Base-by-base conservation (phyloP, 2,329 filamentous ascomycete species). In the Trichoderma pleuroti region DNA sequence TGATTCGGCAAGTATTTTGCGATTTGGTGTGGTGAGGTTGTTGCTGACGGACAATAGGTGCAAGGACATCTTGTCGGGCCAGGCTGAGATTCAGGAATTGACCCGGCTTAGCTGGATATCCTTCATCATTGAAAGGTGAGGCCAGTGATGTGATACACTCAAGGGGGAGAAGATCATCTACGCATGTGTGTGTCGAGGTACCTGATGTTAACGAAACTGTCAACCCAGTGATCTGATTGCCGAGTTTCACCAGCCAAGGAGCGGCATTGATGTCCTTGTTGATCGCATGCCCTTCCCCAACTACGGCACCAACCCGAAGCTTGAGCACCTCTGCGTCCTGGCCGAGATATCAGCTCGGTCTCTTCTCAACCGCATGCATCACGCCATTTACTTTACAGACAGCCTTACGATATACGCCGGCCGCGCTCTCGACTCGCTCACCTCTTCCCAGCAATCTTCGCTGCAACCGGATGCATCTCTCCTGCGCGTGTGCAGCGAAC, bases 321-420 rank as follows among this genome's bases (percentile, higher is more conserved):
- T 69, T 14, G 73, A 75, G 28, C 69, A 73, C 39, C 71, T 75
- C 9, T 73, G 67, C 21, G 72, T 72, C 4, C 66, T 76, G 18
- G 73, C 74, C 14, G 69, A 75, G 28, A 74, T 75, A 61, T 75
- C 75, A 2, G 72, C 71, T 8, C 73, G 75, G 5, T 72, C 71
- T 26, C 73, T 76, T 16, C 72, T 76, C 18, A 76, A 76, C 28
- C 73, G 75, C 7, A 76, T 76, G 24, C 75, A 76, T 60, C 75
- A 76, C 42, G 68, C 72, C 24, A 68, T 76, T 36, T 76, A 74
- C 71, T 71, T 75, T 60, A 73, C 73, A 1, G 74, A 73, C 24
- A 74, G 70, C 18, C 73, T 73, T 8, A 67, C 69, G 4, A 71
- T 74, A 39, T 74, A 73, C 54, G 62, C 70, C 1, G 73, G 71